Evolutionary conservation across 345 rosid species (phyloP).

Genomic region (Hypericum perforatum): DNA sequence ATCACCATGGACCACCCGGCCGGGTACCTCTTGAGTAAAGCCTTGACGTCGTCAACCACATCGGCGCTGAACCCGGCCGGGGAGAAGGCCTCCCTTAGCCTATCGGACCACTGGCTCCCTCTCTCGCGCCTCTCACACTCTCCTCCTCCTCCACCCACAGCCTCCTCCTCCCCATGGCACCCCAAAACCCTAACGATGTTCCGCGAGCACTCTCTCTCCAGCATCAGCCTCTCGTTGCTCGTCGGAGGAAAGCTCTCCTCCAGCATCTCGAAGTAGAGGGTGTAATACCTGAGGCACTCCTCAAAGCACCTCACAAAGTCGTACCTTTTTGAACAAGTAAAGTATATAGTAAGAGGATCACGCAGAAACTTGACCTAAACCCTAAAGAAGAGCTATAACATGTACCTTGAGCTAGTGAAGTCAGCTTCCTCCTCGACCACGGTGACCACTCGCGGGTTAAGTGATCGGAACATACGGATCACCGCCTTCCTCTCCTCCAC

Average conservation of each 20-base stretch:
- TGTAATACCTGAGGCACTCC: constrained; percentile 58
- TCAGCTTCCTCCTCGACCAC: constrained; percentile 76
- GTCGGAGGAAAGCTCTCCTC: constrained; percentile 55
- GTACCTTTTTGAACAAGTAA: background rate
- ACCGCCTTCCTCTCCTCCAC: constrained; percentile 31
- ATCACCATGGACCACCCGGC: constrained; percentile 44
- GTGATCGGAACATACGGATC: constrained; percentile 35
- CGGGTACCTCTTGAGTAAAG: constrained; percentile 57
- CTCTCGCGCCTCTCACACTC: constrained; percentile 54
- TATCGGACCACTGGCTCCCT: constrained; percentile 50
- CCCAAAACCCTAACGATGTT: constrained; percentile 67
- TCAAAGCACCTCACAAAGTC: constrained; percentile 58
- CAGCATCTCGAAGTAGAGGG: constrained; percentile 57
- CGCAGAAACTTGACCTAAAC: too few species aligned
- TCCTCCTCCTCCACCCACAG: background rate
- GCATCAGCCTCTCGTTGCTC: constrained; percentile 57
- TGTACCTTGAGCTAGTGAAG: constrained; percentile 30
- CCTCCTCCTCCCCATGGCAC: constrained; percentile 22
- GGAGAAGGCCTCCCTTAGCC: constrained; percentile 28
- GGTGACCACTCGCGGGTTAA: constrained; percentile 43
- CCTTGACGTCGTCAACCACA: constrained; percentile 59
- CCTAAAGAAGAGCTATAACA: too few species aligned
- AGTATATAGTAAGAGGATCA: too few species aligned
- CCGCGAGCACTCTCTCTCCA: constrained; percentile 62
- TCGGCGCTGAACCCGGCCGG: constrained; percentile 48